These are phyloP conservation scores for Neckera pumila DNA, from an alignment of 225 moss, liverwort and hornwort species.

Conservation along the genomic window DNA sequence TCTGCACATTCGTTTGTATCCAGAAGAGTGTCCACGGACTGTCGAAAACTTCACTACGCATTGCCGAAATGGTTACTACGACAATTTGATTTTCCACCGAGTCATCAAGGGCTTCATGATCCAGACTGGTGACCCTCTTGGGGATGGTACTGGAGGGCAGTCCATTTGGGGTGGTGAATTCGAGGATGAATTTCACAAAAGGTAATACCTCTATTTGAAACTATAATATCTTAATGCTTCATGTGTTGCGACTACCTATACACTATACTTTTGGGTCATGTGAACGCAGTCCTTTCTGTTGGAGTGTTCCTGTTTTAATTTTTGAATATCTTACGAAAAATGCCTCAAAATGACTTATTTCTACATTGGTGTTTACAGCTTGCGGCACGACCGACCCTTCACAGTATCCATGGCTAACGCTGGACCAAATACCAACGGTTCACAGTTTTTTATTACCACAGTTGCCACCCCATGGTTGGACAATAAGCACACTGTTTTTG, in stretches of 20 bases:
- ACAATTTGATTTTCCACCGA: conserved; percentile 97
- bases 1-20: conserved; percentile 85
- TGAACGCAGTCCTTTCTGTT: background rate
- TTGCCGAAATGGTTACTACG: conserved; percentile 98
- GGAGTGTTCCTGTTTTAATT: background rate
- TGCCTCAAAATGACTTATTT: background rate
- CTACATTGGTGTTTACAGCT: conserved; percentile 22
- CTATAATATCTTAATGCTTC: background rate
- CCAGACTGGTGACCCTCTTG: conserved; percentile 96
- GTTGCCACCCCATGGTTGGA: conserved; percentile 99
- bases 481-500: conserved; percentile 98
- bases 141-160: conserved; percentile 98
- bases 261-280: background rate
- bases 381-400: conserved; percentile 98
- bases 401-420: conserved; percentile 99
- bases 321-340: background rate
- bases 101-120: conserved; percentile 99
- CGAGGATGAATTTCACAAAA: conserved; percentile 99
- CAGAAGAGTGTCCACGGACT: conserved; percentile 94
- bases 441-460: conserved; percentile 96
- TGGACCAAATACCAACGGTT: conserved; percentile 90
- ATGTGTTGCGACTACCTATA: background rate
- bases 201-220: conserved; percentile 17
- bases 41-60: conserved; percentile 99
- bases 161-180: conserved; percentile 99